phyloP scores from a whole-genome alignment of 139 green algal species.

The Deuterostichococcus epilithicus region DNA sequence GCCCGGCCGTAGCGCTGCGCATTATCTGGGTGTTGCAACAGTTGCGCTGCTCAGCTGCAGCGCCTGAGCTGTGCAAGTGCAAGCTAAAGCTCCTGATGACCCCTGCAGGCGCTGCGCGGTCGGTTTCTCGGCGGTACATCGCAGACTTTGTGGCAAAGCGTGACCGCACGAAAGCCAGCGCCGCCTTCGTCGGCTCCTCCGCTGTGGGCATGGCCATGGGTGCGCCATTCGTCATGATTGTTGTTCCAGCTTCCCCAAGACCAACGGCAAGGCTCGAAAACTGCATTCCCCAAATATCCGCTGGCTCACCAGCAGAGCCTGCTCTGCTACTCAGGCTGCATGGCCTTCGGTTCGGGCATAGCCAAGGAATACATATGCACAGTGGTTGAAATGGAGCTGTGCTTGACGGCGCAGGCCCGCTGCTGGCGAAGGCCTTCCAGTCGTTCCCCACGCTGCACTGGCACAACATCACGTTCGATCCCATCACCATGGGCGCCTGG shows the following conservation, averaged over 20 bases:
- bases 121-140: constrained; percentile 55
- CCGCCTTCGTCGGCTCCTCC: constrained; percentile 46
- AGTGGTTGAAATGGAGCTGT: background rate
- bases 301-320: too few species aligned
- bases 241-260: too few species aligned
- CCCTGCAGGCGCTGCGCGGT: constrained; percentile 34
- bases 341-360: too few species aligned
- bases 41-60: background rate
- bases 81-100: too few species aligned
- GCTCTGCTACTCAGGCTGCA: too few species aligned
- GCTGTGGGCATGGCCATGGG: constrained; percentile 48
- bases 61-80: background rate
- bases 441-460: constrained; percentile 21
- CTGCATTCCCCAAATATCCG: too few species aligned
- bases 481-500: constrained; percentile 39
- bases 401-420: constrained; percentile 12
- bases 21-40: too few species aligned
- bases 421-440: constrained; percentile 43
- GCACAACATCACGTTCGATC: constrained; percentile 32
- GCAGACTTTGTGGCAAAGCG: constrained; percentile 41
- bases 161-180: constrained; percentile 34
- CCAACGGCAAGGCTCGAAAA: too few species aligned
- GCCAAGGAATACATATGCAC: too few species aligned
- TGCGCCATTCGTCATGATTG: too few species aligned
- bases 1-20: too few species aligned